Evolutionary conservation across 2,329 filamentous ascomycete genomes (phyloP).

Genomic region (Onygena corvina): DNA sequence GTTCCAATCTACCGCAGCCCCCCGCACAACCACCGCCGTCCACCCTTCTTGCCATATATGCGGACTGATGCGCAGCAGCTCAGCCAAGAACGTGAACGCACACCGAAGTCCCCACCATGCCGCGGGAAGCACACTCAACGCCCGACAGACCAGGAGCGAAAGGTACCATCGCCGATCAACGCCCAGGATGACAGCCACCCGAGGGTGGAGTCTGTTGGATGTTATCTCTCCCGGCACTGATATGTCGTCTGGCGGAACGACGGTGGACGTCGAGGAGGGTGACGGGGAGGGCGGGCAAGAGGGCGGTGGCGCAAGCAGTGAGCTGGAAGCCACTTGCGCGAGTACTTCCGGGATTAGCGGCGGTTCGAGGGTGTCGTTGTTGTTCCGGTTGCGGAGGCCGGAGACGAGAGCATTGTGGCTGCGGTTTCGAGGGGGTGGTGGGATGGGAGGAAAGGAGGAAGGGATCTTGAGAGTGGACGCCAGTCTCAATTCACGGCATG

Average conservation of each 20-base stretch:
- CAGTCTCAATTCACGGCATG: conserved; percentile 14
- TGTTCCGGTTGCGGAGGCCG: conserved; percentile 9
- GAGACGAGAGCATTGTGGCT: neutral
- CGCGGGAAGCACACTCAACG: conserved; percentile 57
- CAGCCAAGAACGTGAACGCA: conserved; percentile 54
- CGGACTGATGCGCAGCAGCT: conserved; percentile 42
- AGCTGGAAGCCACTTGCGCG: neutral
- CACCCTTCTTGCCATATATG: conserved; percentile 33
- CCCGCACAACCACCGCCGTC: conserved; percentile 29
- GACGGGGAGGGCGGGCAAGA: neutral
- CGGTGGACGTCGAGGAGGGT: conserved; percentile 1
- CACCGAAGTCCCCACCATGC: conserved; percentile 61
- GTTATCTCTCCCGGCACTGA: conserved; percentile 22
- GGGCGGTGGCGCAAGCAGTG: conserved; percentile 3
- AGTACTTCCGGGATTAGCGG: neutral
- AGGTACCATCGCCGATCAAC: conserved; percentile 62
- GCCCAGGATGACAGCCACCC: conserved; percentile 65
- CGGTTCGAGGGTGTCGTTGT: neutral
- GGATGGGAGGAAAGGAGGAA: conserved; percentile 8
- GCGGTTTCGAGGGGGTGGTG: conserved; percentile 4
- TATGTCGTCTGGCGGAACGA: conserved; percentile 14
- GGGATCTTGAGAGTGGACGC: conserved; percentile 13
- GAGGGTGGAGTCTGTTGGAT: conserved; percentile 51
- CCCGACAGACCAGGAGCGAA: conserved; percentile 59
- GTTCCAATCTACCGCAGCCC: conserved; percentile 30